Evolutionary conservation across 257 asterid genomes (phyloP).

Genomic region (Sherardia arvensis): DNA sequence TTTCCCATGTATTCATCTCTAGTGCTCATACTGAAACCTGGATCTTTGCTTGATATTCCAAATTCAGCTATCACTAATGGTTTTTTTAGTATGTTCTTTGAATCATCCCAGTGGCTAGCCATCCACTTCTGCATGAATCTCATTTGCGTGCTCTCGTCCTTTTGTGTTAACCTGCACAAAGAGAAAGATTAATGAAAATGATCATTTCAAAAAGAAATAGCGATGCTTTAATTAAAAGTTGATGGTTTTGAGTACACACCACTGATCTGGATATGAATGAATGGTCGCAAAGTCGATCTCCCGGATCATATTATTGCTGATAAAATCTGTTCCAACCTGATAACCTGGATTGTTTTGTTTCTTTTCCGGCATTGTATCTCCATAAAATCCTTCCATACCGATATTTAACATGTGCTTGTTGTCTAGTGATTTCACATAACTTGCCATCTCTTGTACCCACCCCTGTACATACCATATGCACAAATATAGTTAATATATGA

Average conservation of each 20-base stretch:
- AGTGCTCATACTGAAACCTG: slow-evolving; percentile 27
- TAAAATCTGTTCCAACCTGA: slow-evolving; percentile 57
- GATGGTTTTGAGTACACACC: slow-evolving; percentile 6
- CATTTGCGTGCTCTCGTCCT: slow-evolving; percentile 46
- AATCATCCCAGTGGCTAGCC: slow-evolving; percentile 53
- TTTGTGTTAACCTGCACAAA: slow-evolving; percentile 36
- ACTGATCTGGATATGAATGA: slow-evolving; percentile 53
- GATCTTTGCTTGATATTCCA: slow-evolving; percentile 56
- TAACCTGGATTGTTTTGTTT: slow-evolving; percentile 45
- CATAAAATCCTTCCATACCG: slow-evolving; percentile 73
- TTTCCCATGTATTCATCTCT: slow-evolving; percentile 44
- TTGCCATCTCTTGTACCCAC: slow-evolving; percentile 52
- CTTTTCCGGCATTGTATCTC: slow-evolving; percentile 37
- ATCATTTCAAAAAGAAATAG: too few species aligned
- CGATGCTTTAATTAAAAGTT: background rate
- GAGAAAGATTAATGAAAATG: too few species aligned
- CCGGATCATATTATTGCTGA: slow-evolving; percentile 28
- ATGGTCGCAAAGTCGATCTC: slow-evolving; percentile 54
- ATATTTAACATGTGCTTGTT: slow-evolving; percentile 37
- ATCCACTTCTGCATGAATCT: slow-evolving; percentile 66
- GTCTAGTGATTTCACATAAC: slow-evolving; percentile 47
- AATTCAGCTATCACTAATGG: slow-evolving; percentile 63
- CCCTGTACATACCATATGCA: slow-evolving; percentile 14
- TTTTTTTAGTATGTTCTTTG: slow-evolving; percentile 41
- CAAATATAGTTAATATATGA: background rate